Percentiles rank a stretch among this genome's conserved stretches.
Conservation (phyloP, 1,284 basidiomycete species). For the Apiotrichum gamsii region DNA sequence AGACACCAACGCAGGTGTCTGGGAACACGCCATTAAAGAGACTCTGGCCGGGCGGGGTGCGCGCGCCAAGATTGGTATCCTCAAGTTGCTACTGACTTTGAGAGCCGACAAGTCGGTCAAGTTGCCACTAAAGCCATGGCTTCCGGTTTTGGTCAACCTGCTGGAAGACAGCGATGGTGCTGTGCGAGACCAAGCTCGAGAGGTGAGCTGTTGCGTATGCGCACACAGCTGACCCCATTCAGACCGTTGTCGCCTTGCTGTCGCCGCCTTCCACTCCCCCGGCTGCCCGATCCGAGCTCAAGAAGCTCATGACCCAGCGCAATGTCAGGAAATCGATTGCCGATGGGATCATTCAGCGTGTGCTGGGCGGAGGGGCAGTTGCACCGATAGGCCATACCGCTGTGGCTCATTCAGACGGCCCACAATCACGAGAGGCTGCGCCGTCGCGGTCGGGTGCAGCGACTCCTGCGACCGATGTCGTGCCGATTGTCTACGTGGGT, state of each 20-base stretch:
- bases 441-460: background rate
- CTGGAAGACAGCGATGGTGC: slow-evolving; percentile 85
- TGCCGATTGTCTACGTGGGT: slow-evolving; percentile 66
- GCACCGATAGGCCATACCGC: background rate
- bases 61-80: slow-evolving; percentile 53
- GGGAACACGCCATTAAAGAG: slow-evolving; percentile 70
- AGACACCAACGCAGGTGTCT: slow-evolving; percentile 67
- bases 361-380: slow-evolving; percentile 34
- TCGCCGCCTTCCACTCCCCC: slow-evolving; percentile 72
- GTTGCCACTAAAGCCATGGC: slow-evolving; percentile 77
- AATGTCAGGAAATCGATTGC: slow-evolving; percentile 75
- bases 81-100: slow-evolving; percentile 45
- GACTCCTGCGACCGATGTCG: slow-evolving; percentile 45
- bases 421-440: slow-evolving; percentile 57
- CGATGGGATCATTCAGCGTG: slow-evolving; percentile 48
- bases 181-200: slow-evolving; percentile 76
- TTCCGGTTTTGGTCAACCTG: slow-evolving; percentile 70
- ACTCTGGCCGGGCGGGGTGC: slow-evolving; percentile 67
- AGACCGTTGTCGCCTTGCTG: slow-evolving; percentile 76
- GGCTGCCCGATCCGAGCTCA: slow-evolving; percentile 82
- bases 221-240: slow-evolving; percentile 12
- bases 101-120: slow-evolving; percentile 70
- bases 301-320: slow-evolving; percentile 80
- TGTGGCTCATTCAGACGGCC: slow-evolving; percentile 12
- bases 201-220: slow-evolving; percentile 29